Evolutionary conservation across 176 grass and related monocot species (phyloP).

Genomic region (Dendrocalamus sinicus): DNA sequence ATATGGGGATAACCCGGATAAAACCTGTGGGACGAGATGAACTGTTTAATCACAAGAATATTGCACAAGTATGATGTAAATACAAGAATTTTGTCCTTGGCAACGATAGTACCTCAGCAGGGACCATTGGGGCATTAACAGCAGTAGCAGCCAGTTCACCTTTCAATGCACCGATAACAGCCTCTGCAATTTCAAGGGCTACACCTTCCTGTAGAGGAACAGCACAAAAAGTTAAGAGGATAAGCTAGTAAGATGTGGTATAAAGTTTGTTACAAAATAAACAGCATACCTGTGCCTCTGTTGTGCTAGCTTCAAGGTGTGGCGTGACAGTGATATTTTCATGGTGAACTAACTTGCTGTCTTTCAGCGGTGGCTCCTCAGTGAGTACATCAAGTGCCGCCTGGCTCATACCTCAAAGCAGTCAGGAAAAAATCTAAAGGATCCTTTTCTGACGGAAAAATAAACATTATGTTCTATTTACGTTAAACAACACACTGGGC

Average conservation of each 20-base stretch:
- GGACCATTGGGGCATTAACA: slow-evolving; percentile 91
- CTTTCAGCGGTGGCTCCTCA: slow-evolving; percentile 76
- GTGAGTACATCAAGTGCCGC: slow-evolving; percentile 94
- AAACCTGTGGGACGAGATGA: slow-evolving; percentile 43
- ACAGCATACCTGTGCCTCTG: slow-evolving; percentile 80
- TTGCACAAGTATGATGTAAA: slow-evolving; percentile 16
- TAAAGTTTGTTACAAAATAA: slow-evolving; percentile 10
- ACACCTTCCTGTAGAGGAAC: slow-evolving; percentile 70
- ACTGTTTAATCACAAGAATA: slow-evolving; percentile 7
- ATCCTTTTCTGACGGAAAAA: slow-evolving; percentile 7
- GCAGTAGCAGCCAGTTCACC: slow-evolving; percentile 85
- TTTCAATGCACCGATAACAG: slow-evolving; percentile 77
- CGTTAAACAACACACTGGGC: slow-evolving; percentile 29
- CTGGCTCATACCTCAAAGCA: slow-evolving; percentile 51
- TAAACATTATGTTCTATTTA: not conserved
- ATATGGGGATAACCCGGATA: slow-evolving; percentile 75
- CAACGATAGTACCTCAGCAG: slow-evolving; percentile 57
- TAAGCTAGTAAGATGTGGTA: not conserved
- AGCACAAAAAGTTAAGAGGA: not conserved
- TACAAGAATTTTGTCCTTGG: not conserved
- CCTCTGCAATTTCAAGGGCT: slow-evolving; percentile 89
- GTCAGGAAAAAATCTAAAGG: slow-evolving; percentile 40
- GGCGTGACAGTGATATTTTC: slow-evolving; percentile 90
- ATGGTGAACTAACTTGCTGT: slow-evolving; percentile 81
- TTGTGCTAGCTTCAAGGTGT: slow-evolving; percentile 91